Evolutionary conservation across 306 rosid species (phyloP).

Genomic region (Elaeagnus macrophylla): DNA sequence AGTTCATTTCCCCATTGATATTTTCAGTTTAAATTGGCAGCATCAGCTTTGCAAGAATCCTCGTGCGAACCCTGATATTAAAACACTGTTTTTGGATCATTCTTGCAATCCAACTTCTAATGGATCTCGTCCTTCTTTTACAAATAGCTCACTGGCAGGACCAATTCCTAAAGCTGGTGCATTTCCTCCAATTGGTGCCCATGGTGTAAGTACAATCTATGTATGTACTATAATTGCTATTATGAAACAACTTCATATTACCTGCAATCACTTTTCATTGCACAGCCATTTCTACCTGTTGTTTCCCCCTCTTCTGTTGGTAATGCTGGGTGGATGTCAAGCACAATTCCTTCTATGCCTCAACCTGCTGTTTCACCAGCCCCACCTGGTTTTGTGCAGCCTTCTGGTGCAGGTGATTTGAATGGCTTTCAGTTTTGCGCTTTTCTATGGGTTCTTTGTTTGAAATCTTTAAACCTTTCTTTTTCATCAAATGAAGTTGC

Average conservation of each 20-base stretch:
- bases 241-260: conserved; percentile 3
- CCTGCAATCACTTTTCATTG: conserved; percentile 1
- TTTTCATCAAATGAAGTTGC: conserved; percentile 19
- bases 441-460: not conserved
- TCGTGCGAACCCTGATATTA: conserved; percentile 41
- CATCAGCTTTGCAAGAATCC: conserved; percentile 48
- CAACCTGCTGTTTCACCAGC: conserved; percentile 31
- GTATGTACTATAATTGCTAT: conserved; percentile 1
- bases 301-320: conserved; percentile 38
- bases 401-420: conserved; percentile 30
- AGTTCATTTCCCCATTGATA: conserved; percentile 9
- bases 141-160: conserved; percentile 32
- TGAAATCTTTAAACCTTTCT: not conserved
- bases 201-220: conserved; percentile 28
- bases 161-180: conserved; percentile 39
- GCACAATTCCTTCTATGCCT: conserved; percentile 26
- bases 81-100: conserved; percentile 40
- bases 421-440: not conserved
- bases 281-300: conserved; percentile 39
- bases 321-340: conserved; percentile 40
- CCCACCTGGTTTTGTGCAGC: conserved; percentile 35
- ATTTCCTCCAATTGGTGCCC: conserved; percentile 39
- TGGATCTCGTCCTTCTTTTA: conserved; percentile 39
- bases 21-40: conserved; percentile 38
- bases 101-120: conserved; percentile 32